Evolutionary conservation across 129 eudicot genomes (phyloP), one percentile per base, ranked within the genome.

Genomic region (Mikania micrantha): DNA sequence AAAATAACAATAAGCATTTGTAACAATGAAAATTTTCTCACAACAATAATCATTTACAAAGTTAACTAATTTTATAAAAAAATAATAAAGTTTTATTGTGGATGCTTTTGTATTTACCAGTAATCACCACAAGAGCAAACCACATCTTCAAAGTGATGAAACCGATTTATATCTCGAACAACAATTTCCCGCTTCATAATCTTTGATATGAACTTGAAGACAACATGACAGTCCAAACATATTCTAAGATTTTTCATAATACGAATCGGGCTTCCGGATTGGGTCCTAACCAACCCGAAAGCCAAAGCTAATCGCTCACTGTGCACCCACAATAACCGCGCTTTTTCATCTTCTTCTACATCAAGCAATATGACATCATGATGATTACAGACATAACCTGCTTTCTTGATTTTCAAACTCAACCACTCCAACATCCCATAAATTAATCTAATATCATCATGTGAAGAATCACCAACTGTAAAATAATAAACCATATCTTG

Each of bases 261-360:
- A 13, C 96, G 82, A 52, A 89, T 79, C 7, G 90, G 81, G 73
- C 81, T 64, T 57, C 88, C 86, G 21, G 67, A 38, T 20, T 90
- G 94, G 41, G 64, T 69, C 49, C 81, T 68, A 38, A 89, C 56
- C 19, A 89, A 79, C 40, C 84, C 94, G 76, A 81, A 89, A 4
- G 96, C 90, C 41, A 89, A 49, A 74, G 94, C 96, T 48, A 89
- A 58, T 69, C 94, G 72, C 60, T 89, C 96, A 77, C 96, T 86
- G 17, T 89, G 96, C 31, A 78, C 78, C 96, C 96, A 89, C 69
- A 89, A 66, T 20, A 81, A 60, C 9, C 88, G 79, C 9, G 76
- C 72, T 75, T 89, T 89, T 64, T 86, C 96, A 70, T 89, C 96
- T 70, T 89, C 90, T 22, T 85, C 96, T 45, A 89, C 94, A 57